Evolutionary conservation across 1,284 basidiomycete species (phyloP), one percentile per base, ranked within the genome.

Genomic region (Trichosporon faecale): DNA sequence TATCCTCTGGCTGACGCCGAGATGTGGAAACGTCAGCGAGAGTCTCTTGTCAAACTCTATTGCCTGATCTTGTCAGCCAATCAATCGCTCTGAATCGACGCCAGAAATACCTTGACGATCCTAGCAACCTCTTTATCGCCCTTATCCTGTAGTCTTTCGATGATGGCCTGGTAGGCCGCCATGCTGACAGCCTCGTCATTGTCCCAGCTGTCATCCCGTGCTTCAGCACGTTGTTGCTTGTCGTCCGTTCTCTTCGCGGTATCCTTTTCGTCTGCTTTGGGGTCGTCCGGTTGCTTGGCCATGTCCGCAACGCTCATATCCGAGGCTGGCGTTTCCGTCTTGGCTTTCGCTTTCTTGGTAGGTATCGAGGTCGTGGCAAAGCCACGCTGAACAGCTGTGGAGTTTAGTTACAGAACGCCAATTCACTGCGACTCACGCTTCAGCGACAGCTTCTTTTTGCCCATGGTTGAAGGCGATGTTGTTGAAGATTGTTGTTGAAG

Each of bases 111-210:
- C 85, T 88, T 90, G 68, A 89, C 77, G 14, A 87, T 88, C 77
- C 94, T 87, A 1, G 86, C 83, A 67, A 95, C 89, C 76, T 98
- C 97, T 82, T 91, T 95, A 79, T 98, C 94, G 2, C 89, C 91
- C 76, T 90, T 93, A 18, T 95, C 93, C 77, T 96, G 92, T 35
- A 92, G 85, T 76, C 89, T 90, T 74, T 98, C 94, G 0, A 95
- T 88, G 61, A 94, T 78, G 1, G 75, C 76, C 65, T 83, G 79
- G 18, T 74, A 70, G 37, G 66, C 18, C 0, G 74, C 74, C 33
- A 76, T 75, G 33, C 77, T 79, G 12, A 75, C 68, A 21, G 72
- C 73, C 16, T 72, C 70, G 35, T 79, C 76, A 35, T 75, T 76
- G 71, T 76, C 79, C 81, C 77, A 83, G 35, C 75, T 75, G 33